Conservation (phyloP, 2,329 filamentous ascomycete genomes). For the Coleophoma crateriformis region DNA sequence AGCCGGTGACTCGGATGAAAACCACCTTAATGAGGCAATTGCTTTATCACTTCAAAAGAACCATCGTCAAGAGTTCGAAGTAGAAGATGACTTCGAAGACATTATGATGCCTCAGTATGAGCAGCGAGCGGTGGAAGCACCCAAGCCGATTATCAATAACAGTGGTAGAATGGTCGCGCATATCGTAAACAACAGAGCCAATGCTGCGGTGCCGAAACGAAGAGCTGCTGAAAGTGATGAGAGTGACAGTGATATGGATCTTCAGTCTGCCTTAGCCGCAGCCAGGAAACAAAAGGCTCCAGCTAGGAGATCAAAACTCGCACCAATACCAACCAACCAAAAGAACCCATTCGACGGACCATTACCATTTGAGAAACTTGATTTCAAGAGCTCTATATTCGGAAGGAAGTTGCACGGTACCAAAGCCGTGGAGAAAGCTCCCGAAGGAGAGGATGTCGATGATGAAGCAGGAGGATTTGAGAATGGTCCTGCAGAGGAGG, state of each 20-base stretch:
- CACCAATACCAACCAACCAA: conserved; percentile 41
- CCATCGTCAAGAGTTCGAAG: conserved; percentile 31
- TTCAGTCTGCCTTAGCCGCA: conserved; percentile 69
- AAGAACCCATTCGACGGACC: conserved; percentile 71
- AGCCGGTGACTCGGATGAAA: conserved; percentile 45
- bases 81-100: conserved; percentile 41
- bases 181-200: conserved; percentile 69
- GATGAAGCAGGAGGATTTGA: conserved; percentile 32
- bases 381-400: conserved; percentile 59
- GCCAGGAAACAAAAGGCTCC: conserved; percentile 56
- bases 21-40: conserved; percentile 77
- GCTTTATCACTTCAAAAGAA: conserved; percentile 75
- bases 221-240: conserved; percentile 28
- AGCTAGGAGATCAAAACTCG: conserved; percentile 28
- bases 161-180: conserved; percentile 62
- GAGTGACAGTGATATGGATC: conserved; percentile 75
- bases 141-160: conserved; percentile 44
- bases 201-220: conserved; percentile 47
- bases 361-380: conserved; percentile 84
- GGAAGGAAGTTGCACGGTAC: conserved; percentile 30
- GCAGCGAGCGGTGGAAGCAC: conserved; percentile 44
- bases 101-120: conserved; percentile 48
- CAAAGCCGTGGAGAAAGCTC: conserved; percentile 10
- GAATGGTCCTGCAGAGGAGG: conserved; percentile 24
- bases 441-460: conserved; percentile 22